Evolutionary conservation across 2,329 filamentous ascomycete genomes (phyloP).

Genomic region (Teratosphaeriaceae sp.): DNA sequence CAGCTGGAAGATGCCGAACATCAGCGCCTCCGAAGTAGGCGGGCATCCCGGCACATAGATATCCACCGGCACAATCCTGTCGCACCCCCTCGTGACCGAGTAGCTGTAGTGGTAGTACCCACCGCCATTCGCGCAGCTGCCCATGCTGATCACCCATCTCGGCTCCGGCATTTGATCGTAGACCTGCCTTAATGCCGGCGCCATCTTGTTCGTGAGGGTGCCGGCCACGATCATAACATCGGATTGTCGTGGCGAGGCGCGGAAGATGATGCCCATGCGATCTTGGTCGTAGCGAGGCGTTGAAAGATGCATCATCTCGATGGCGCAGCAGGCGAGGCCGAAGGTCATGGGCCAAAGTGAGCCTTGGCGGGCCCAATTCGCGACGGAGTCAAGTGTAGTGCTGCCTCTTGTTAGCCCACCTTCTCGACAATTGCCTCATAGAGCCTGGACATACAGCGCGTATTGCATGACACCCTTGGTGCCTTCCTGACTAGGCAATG

Average conservation of each 20-base stretch:
- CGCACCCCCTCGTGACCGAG: constrained; percentile 66
- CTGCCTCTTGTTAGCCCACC: constrained; percentile 35
- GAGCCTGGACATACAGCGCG: constrained; percentile 60
- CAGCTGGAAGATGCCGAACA: constrained; percentile 63
- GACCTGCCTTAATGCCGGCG: constrained; percentile 75
- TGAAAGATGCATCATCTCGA: constrained; percentile 91
- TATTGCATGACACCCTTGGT: constrained; percentile 80
- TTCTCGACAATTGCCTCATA: neutral
- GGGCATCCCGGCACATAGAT: constrained; percentile 71
- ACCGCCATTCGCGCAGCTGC: constrained; percentile 75
- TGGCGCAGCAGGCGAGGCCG: constrained; percentile 78
- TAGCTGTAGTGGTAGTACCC: constrained; percentile 84
- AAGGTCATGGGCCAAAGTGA: constrained; percentile 89
- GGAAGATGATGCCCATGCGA: constrained; percentile 83
- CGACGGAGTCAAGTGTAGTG: constrained; percentile 69
- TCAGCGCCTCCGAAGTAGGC: constrained; percentile 46
- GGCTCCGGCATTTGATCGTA: constrained; percentile 94
- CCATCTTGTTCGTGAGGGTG: constrained; percentile 95
- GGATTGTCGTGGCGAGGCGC: constrained; percentile 77
- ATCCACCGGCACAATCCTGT: constrained; percentile 71
- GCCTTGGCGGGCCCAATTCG: constrained; percentile 78
- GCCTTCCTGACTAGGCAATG: constrained; percentile 68
- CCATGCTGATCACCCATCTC: constrained; percentile 77
- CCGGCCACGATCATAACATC: constrained; percentile 93
- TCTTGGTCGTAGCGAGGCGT: constrained; percentile 87